Evolutionary conservation across 106 monocot genomes (phyloP), one percentile per base, ranked within the genome.

Genomic region (Acorus calamus): DNA sequence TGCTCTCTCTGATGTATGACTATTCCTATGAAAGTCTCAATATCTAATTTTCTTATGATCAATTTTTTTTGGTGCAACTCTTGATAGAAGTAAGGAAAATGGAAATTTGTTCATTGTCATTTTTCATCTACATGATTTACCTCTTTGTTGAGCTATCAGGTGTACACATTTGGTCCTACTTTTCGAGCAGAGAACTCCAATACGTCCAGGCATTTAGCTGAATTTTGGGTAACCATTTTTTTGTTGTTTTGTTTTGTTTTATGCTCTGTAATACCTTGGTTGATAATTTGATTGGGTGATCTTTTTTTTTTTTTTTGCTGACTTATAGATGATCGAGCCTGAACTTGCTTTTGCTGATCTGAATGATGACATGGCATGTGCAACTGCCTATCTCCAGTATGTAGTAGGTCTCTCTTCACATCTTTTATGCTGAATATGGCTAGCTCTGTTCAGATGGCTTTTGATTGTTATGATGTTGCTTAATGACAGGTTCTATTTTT

Each of bases 341-440:
- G 96, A 96, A 62, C 78, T 96, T 76, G 91, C 96, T 69, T 96
- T 96, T 77, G 91, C 96, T 70, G 96, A 96, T 83, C 68, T 96
- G 60, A 77, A 83, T 68, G 96, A 96, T 79, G 85, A 91, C 73
- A 96, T 96, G 96, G 91, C 96, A 12, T 96, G 96, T 79, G 91
- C 96, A 50, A 91, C 91, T 83, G 83, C 84, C 49, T 91, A 96
- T 85, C 96, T 96, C 87, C 96, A 91, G 87, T 91, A 91, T 74
- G 96, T 96, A 80, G 96, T 96, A 91, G 82, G 96, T 96, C 68
- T 67, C 79, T 69, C 73, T 59, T 77, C 59, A 44, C 53, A 42
- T 54, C 71, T 76, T 42, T 65, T 50, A n/a, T 28, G 28, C 28
- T 28, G 28, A 28, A 28, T 28, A 28, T 28, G 28, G 28, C 28